Percentiles rank a stretch among this genome's conserved stretches.
phyloP scores from a whole-genome alignment of 441 rosid genomes.

The Gossypium gossypioides region DNA sequence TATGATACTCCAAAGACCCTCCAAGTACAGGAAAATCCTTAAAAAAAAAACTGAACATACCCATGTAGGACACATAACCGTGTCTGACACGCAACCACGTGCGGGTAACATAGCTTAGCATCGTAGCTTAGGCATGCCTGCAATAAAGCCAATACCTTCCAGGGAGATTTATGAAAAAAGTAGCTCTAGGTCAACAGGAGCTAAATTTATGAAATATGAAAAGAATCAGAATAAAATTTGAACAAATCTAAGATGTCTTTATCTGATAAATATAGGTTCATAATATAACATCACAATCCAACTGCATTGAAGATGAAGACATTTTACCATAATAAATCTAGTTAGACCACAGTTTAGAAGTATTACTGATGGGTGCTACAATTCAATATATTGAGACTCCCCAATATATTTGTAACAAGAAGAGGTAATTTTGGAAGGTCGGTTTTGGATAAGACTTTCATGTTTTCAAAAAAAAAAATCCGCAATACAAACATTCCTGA shows the following conservation, averaged over 20 bases:
- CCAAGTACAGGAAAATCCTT: too few relatives aligned
- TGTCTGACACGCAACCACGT: too few relatives aligned
- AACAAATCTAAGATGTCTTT: neutral
- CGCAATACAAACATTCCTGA: slow-evolving; percentile 39
- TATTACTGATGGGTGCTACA: neutral
- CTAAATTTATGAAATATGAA: neutral
- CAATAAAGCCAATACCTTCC: neutral
- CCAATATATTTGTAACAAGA: neutral
- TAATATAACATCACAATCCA: slow-evolving; percentile 2
- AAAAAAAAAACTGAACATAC: too few relatives aligned
- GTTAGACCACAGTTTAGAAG: neutral
- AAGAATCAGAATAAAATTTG: neutral
- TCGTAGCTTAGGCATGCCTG: neutral
- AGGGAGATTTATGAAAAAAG: neutral
- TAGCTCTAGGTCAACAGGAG: too few relatives aligned
- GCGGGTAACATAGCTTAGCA: neutral
- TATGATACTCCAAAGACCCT: too few relatives aligned
- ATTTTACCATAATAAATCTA: neutral
- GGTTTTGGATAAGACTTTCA: neutral
- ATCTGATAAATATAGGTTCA: neutral
- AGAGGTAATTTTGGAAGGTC: neutral
- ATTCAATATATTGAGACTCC: neutral
- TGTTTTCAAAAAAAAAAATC: slow-evolving; percentile 4
- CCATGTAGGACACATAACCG: too few relatives aligned
- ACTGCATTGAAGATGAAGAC: neutral